Evolutionary conservation across 2,329 filamentous ascomycete species (phyloP).

Genomic region (Cladosporium cucumerinum): DNA sequence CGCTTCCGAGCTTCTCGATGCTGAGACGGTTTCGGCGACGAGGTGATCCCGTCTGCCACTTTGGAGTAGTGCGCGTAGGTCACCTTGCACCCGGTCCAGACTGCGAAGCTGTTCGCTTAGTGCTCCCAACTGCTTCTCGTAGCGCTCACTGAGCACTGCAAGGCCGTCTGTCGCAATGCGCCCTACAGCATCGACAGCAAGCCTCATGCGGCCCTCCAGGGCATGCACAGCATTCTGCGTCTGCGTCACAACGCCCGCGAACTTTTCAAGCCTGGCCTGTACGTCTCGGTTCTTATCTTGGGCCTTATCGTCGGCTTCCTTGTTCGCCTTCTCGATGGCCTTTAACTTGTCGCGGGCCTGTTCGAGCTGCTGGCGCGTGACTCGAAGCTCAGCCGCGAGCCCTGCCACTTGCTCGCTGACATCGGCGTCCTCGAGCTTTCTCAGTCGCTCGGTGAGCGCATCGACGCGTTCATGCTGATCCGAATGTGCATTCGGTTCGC

Average conservation of each 20-base stretch:
- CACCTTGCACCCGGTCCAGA: background rate
- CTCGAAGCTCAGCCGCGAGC: background rate
- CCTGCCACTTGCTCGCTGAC: background rate
- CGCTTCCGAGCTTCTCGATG: background rate
- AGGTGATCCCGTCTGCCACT: background rate
- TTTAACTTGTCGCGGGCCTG: background rate
- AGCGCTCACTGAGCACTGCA: background rate
- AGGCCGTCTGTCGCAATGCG: background rate
- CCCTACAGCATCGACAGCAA: background rate
- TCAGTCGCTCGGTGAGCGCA: conserved; percentile 58
- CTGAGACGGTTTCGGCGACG: background rate
- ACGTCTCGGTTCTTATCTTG: background rate
- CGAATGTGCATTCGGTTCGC: background rate
- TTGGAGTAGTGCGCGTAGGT: background rate
- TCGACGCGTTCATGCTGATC: background rate
- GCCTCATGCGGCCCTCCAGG: background rate
- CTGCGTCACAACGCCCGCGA: background rate
- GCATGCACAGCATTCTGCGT: background rate
- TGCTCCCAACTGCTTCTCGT: background rate
- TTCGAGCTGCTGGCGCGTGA: background rate
- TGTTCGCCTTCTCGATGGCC: background rate
- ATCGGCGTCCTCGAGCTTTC: conserved; percentile 1
- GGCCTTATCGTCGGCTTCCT: background rate
- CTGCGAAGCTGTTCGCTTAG: background rate
- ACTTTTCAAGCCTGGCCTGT: background rate